Base-by-base conservation (phyloP, 2,329 filamentous ascomycete species). In the Basipetospora chlamydospora region DNA sequence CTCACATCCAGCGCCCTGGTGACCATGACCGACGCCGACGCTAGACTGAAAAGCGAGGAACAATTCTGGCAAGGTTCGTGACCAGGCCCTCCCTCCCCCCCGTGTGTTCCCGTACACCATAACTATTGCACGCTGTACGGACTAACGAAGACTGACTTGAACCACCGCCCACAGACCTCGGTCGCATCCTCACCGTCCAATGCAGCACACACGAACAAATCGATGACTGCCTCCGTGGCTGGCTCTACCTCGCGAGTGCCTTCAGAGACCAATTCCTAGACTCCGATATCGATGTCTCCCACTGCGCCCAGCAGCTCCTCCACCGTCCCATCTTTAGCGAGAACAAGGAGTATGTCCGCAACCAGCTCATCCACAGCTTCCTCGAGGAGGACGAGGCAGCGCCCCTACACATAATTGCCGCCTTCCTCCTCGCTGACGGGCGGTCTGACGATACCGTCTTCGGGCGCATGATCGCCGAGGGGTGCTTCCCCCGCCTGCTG, bases 281-380 rank as follows among this genome's bases (percentile, higher is more conserved):
- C 40, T 77, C 75, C 46, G 82, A 92, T 47, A 76, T 87, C 50
- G 83, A 92, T 49, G 67, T 94, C 40, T 76, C 77, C 17, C 73
- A 67, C 47, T 96, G 87, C 61, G 80, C 81, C 41, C 80, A 83
- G 55, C 75, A 75, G 54, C 70, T 98, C 26, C 65, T 92, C 40
- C 67, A 78, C 36, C 86, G 86, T 53, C 61, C 63, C 13, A 64
- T 96, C 30, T 98, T 92, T 56, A 58, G 61, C 18, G 58, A 67
- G 11, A 79, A 95, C 55, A 71, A 74, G 46, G 79, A 85, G 39
- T 96, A 98, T 58, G 82, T 96, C 43, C 82, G 88, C 43, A 81
- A 75, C 30, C 90, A 96, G 61, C 85, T 98, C 49, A 76, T 96
- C 45, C 86, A 93, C 58, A 87, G 85, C 54, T 66, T 98, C 36